Conservation (phyloP, 805 yeast genomes). For the Torulaspora gathmanii region DNA sequence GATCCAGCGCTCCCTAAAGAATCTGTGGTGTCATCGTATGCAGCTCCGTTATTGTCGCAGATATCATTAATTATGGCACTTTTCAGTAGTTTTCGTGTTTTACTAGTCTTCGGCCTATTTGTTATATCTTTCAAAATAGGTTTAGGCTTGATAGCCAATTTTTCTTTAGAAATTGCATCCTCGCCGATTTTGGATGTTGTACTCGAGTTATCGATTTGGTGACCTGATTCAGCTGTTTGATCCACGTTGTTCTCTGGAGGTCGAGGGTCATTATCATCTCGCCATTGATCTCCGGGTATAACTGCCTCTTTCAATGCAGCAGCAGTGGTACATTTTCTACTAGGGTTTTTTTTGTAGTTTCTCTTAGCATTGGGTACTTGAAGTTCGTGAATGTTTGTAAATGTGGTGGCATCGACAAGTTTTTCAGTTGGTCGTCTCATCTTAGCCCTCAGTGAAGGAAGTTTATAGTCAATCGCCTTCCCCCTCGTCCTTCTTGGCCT, state of each 20-base stretch:
- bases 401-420: slow-evolving; percentile 56
- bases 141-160: not conserved
- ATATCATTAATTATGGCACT: slow-evolving; percentile 32
- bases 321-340: slow-evolving; percentile 4
- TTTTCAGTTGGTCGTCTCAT: slow-evolving; percentile 62
- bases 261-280: not conserved
- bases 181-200: not conserved
- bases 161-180: not conserved
- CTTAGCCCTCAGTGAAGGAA: slow-evolving; percentile 62
- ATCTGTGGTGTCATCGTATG: slow-evolving; percentile 10
- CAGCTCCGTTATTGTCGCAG: slow-evolving; percentile 19
- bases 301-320: slow-evolving; percentile 1
- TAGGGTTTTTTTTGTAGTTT: slow-evolving; percentile 4
- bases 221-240: not conserved
- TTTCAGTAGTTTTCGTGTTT: slow-evolving; percentile 28
- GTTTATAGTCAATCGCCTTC: slow-evolving; percentile 57
- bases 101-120: slow-evolving; percentile 16
- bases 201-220: not conserved
- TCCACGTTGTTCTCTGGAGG: not conserved
- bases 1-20: slow-evolving; percentile 11
- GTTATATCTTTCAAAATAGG: slow-evolving; percentile 19
- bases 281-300: not conserved
- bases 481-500: slow-evolving; percentile 49
- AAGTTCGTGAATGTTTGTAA: slow-evolving; percentile 34
- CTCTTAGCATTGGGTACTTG: slow-evolving; percentile 24